phyloP scores from a whole-genome alignment of 106 monocot genomes.

The Dendrobium huoshanense region DNA sequence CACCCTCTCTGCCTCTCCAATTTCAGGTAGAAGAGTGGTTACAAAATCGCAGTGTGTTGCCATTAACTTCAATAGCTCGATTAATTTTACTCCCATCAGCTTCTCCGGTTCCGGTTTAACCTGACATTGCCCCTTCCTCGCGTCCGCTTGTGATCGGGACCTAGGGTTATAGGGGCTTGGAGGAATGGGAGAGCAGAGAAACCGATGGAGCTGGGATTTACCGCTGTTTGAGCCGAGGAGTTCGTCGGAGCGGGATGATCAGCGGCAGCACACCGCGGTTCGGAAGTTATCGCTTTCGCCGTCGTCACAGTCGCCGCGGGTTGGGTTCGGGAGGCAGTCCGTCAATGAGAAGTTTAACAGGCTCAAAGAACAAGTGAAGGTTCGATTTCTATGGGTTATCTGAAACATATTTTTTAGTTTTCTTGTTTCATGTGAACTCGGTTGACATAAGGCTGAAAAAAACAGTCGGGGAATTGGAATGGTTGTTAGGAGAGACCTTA shows the following conservation, averaged over 20 bases:
- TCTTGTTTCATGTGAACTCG: background rate
- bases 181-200: conserved; percentile 56
- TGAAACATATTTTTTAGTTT: background rate
- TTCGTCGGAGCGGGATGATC: conserved; percentile 33
- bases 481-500: background rate
- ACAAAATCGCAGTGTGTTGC: background rate
- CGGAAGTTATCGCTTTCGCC: conserved; percentile 53
- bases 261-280: conserved; percentile 6
- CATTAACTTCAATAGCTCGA: background rate
- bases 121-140: background rate
- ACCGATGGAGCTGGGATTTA: conserved; percentile 91
- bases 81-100: background rate
- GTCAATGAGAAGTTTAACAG: conserved; percentile 40
- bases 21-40: background rate
- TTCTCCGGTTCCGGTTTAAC: background rate
- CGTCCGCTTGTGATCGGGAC: background rate
- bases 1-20: background rate
- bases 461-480: background rate
- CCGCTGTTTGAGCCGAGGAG: conserved; percentile 68
- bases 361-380: conserved; percentile 75
- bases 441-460: background rate
- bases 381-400: conserved; percentile 13
- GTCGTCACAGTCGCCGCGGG: conserved; percentile 8
- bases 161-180: conserved; percentile 24
- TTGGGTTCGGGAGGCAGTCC: conserved; percentile 22